Base-by-base conservation (phyloP, 2,329 filamentous ascomycete genomes). In the Aspergillus ochraceoroseus region DNA sequence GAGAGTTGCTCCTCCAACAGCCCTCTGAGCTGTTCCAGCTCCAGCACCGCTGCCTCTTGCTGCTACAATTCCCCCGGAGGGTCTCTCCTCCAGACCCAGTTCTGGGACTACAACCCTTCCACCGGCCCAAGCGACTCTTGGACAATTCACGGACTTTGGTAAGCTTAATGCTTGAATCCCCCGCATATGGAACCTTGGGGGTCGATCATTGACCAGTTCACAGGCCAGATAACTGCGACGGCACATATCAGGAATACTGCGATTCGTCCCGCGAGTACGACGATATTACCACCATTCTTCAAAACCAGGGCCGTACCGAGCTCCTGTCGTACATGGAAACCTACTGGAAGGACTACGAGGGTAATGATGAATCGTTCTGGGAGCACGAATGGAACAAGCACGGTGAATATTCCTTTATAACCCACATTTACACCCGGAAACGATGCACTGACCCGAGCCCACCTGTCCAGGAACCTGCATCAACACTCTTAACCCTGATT, bases 351-450 rank as follows among this genome's bases (percentile, higher is more conserved):
- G 71, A 74, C 53, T 70, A 76, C 57, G 48, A 70, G 26, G 75
- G 74, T 28, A 58, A 73, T 19, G 71, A 75, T 50, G 74, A 79
- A 52, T 63, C 55, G 18, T 75, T 86, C 53, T 86, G 82, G 82
- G 71, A 77, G 52, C 80, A 84, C 62, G 82, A 86, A 57, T 86
- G 80, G 76, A 71, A 73, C 60, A 85, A 83, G 61, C 82, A 86
- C 59, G 83, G 59, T 54, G 44, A n/a, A 34, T 35, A 12, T n/a
- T 19, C 13, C 7, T 23, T 4, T 4, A 5, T 18, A 1, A 8
- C 15, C 9, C 3, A 14, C 11, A 12, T n/a, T 2, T 9, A n/a
- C 13, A n/a, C 11, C 1, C 17, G 8, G 11, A 18, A 5, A 8
- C 4, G 7, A 17, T 12, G n/a, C n/a, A n/a, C n/a, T n/a, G n/a